These are phyloP conservation scores for Marasmius sp. DNA, from an alignment of 1,284 basidiomycete species.

Conservation along the genomic window DNA sequence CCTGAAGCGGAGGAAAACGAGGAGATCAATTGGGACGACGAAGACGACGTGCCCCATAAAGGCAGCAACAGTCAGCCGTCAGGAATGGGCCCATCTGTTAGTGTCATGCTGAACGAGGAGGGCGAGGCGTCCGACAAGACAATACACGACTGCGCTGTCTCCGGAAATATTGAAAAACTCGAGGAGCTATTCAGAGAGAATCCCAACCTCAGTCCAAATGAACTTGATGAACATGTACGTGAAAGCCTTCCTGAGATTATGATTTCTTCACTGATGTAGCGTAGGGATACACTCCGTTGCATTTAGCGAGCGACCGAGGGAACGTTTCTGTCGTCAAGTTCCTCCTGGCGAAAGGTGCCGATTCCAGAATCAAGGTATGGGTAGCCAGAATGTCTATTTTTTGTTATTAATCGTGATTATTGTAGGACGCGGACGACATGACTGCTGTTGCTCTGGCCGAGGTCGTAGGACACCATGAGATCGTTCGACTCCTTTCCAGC, in stretches of 20 bases:
- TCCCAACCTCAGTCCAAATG: slow-evolving; percentile 37
- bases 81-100: slow-evolving; percentile 65
- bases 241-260: slow-evolving; percentile 3
- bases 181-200: slow-evolving; percentile 42
- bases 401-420: slow-evolving; percentile 4
- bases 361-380: slow-evolving; percentile 59
- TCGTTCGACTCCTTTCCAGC: slow-evolving; percentile 48
- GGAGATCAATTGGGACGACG: slow-evolving; percentile 34
- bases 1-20: slow-evolving; percentile 28
- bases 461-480: slow-evolving; percentile 63
- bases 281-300: slow-evolving; percentile 84
- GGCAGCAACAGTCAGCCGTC: slow-evolving; percentile 31
- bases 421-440: slow-evolving; percentile 72
- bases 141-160: slow-evolving; percentile 67
- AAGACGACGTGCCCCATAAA: slow-evolving; percentile 28
- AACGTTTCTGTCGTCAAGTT: slow-evolving; percentile 54
- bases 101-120: slow-evolving; percentile 46
- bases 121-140: slow-evolving; percentile 38
- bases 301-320: slow-evolving; percentile 84
- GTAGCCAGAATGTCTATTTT: neutral
- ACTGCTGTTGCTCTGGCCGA: slow-evolving; percentile 65
- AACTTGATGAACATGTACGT: slow-evolving; percentile 62
- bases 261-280: neutral
- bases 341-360: slow-evolving; percentile 68
- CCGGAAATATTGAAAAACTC: slow-evolving; percentile 52